These are phyloP conservation scores for Jamesozyma hellenica DNA, from an alignment of 805 yeast species.

Conservation along the genomic window DNA sequence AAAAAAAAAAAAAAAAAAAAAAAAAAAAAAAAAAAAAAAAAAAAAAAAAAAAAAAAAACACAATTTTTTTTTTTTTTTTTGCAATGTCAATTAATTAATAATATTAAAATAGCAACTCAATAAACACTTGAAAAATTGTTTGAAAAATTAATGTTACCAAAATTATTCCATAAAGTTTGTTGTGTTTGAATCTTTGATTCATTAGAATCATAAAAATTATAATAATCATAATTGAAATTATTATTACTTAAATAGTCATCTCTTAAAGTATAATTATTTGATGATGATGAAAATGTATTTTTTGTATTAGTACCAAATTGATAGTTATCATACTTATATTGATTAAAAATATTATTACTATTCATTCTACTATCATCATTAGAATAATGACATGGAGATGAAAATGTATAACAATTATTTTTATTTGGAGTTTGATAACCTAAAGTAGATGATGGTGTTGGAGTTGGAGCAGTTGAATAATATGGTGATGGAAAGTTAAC, in stretches of 20 bases:
- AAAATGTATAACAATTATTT: conserved; percentile 5
- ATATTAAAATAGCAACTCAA: neutral
- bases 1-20: neutral
- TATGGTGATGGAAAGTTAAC: conserved; percentile 3
- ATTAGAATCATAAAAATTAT: conserved; percentile 11
- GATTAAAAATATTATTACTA: neutral
- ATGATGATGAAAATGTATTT: conserved; percentile 1
- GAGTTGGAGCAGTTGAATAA: conserved; percentile 1
- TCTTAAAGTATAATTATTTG: conserved; percentile 1
- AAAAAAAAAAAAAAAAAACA: too few relatives aligned
- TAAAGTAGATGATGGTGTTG: conserved; percentile 11
- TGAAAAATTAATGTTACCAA: neutral
- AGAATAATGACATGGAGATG: conserved; percentile 3
- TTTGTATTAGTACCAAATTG: neutral
- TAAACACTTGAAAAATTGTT: conserved; percentile 2
- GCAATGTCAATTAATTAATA: neutral
- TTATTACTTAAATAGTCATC: conserved; percentile 1
- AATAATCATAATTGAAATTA: conserved; percentile 14
- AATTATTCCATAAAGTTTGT: conserved; percentile 1
- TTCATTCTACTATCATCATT: neutral
- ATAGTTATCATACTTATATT: neutral
- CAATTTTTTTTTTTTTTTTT: neutral
- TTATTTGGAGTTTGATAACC: conserved; percentile 19
- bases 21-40: neutral
- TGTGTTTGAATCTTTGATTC: conserved; percentile 3